Evolutionary conservation across 768 basidiomycete species (phyloP).

Genomic region (Pleurotus eryngii): DNA sequence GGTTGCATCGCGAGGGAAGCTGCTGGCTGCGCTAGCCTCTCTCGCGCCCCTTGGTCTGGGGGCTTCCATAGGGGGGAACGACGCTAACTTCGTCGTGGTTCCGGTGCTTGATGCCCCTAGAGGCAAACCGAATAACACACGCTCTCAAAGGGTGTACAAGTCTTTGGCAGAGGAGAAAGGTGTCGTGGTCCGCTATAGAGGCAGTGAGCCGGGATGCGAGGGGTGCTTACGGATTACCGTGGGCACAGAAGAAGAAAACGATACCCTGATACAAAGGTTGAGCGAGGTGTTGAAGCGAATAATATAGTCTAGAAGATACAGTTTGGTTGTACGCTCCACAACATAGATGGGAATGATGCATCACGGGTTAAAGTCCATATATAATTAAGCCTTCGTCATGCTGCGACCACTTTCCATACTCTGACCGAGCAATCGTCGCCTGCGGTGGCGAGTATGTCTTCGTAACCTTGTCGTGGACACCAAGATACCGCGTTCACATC

Average conservation of each 20-base stretch:
- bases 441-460: constrained; percentile 71
- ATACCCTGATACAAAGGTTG: constrained; percentile 51
- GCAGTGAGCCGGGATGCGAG: constrained; percentile 78
- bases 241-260: constrained; percentile 81
- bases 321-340: no score
- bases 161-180: constrained; percentile 79
- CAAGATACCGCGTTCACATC: constrained; percentile 87
- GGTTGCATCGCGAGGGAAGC: constrained; percentile 48
- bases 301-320: background rate
- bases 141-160: constrained; percentile 70
- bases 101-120: constrained; percentile 58
- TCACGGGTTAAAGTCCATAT: no score
- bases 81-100: constrained; percentile 89
- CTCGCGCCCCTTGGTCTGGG: constrained; percentile 59
- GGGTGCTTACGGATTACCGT: constrained; percentile 90
- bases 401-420: constrained; percentile 61
- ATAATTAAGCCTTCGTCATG: background rate
- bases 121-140: constrained; percentile 50
- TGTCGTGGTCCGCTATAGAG: constrained; percentile 90
- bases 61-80: constrained; percentile 67
- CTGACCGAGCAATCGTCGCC: constrained; percentile 83
- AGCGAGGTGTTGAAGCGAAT: constrained; percentile 37
- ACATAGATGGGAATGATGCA: no score
- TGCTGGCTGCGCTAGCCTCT: constrained; percentile 48
- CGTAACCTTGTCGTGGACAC: constrained; percentile 67